Evolutionary conservation across 2,329 filamentous ascomycete species (phyloP).

Genomic region (Ascochyta clinopodiicola): DNA sequence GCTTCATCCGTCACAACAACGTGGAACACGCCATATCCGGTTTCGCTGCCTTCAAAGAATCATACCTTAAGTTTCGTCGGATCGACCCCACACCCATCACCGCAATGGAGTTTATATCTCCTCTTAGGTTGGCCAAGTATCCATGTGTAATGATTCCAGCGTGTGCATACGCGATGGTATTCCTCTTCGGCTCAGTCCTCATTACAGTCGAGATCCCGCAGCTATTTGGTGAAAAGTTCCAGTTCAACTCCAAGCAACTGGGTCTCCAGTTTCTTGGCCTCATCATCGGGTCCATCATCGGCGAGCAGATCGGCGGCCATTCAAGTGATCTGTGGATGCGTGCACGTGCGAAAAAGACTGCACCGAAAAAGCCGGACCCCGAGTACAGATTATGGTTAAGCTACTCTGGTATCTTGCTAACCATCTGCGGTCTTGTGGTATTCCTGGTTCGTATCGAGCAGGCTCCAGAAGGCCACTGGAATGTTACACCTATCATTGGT

Average conservation of each 20-base stretch:
- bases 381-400: constrained; percentile 65
- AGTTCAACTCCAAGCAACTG: constrained; percentile 63
- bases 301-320: constrained; percentile 64
- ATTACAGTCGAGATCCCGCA: constrained; percentile 66
- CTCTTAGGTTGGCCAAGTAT: constrained; percentile 55
- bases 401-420: constrained; percentile 60
- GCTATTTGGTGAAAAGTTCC: constrained; percentile 62
- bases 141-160: constrained; percentile 60
- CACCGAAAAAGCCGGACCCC: constrained; percentile 54
- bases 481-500: constrained; percentile 64
- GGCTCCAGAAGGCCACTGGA: constrained; percentile 55
- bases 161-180: constrained; percentile 63
- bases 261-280: constrained; percentile 65
- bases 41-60: constrained; percentile 51
- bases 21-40: constrained; percentile 33
- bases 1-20: constrained; percentile 56
- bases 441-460: constrained; percentile 61
- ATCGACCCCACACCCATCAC: constrained; percentile 61
- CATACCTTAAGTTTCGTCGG: constrained; percentile 56
- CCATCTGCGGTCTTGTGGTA: constrained; percentile 60
- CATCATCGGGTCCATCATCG: constrained; percentile 64
- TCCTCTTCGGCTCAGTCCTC: constrained; percentile 61
- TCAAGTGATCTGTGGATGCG: constrained; percentile 63
- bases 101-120: constrained; percentile 59
- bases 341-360: constrained; percentile 45